Evolutionary conservation across 1,139 yeast genomes (phyloP).

Genomic region (Geotrichum aggregatum): DNA sequence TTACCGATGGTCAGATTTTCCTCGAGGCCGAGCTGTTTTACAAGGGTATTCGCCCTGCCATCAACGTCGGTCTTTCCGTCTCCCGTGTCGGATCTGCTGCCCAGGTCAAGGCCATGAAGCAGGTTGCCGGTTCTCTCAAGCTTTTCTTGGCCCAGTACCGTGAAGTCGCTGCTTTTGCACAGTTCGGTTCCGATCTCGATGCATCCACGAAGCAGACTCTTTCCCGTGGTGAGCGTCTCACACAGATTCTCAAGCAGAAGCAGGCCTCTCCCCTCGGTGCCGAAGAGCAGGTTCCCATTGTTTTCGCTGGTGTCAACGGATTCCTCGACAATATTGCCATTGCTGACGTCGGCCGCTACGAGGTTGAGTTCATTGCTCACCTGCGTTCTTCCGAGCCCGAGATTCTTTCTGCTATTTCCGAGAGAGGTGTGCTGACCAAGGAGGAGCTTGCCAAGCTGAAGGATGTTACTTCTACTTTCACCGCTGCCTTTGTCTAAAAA

Average conservation of each 20-base stretch:
- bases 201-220: slow-evolving; percentile 99
- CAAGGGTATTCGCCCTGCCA: slow-evolving; percentile 99
- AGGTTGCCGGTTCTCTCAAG: slow-evolving; percentile 99
- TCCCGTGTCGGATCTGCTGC: slow-evolving; percentile 99
- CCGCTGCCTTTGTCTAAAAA: slow-evolving; percentile 62
- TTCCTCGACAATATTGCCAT: slow-evolving; percentile 85
- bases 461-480: slow-evolving; percentile 86
- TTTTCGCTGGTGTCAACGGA: slow-evolving; percentile 98
- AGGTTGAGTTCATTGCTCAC: slow-evolving; percentile 79
- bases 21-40: slow-evolving; percentile 99
- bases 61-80: slow-evolving; percentile 98
- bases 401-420: slow-evolving; percentile 77
- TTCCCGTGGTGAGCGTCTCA: slow-evolving; percentile 99
- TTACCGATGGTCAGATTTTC: slow-evolving; percentile 97
- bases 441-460: slow-evolving; percentile 84
- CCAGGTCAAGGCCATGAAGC: slow-evolving; percentile 99
- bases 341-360: slow-evolving; percentile 85
- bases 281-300: slow-evolving; percentile 98
- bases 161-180: slow-evolving; percentile 99
- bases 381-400: slow-evolving; percentile 87
- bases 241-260: slow-evolving; percentile 97
- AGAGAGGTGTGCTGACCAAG: slow-evolving; percentile 85
- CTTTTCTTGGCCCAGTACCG: slow-evolving; percentile 99
- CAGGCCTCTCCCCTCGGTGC: slow-evolving; percentile 97
- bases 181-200: slow-evolving; percentile 94